Base-by-base conservation (phyloP, 345 rosid species). In the Pistacia atlantica region DNA sequence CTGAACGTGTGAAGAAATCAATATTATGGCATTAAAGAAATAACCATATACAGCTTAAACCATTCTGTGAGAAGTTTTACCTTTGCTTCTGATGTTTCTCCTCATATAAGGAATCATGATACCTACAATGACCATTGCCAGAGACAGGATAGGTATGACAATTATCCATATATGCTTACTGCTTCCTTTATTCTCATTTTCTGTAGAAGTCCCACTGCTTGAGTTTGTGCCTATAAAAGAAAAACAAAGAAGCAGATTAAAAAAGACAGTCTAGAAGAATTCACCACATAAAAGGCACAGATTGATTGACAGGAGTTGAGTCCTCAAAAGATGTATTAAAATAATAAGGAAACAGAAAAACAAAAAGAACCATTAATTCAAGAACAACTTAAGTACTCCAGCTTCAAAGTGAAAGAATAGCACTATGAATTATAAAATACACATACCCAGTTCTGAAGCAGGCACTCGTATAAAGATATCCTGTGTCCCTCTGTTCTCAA, bases 401-500 rank as follows among this genome's bases (percentile, higher is more conserved):
- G 16, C 55, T 4, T 14, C 1, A 0, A 51, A 54, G 57, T 54
- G 57, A 54, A 54, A 54, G 18, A 54, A 1, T 17, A 42, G 46
- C 16, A 54, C 18, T 3, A 54, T 54, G 20, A 14, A 42, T 42
- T 5, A 18, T 4, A 13, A 3, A 54, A 42, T 16, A 51, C 13
- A 51, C 55, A 51, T 51, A 51, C 55, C 55, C 4, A 75, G 18
- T 22, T 75, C 67, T 11, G 84, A 73, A 33, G 73, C 67, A 6
- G 72, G 33, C 48, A 82, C 35, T 33, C 79, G 60, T 22, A 82
- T 18, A 6, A 78, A 78, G 45, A 85, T 51, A 28, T 77, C 78
- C 22, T 83, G 86, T 22, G 55, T 51, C 55, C 77, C 81, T 2
- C 55, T 12, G 55, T 11, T 18, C 59, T 51, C 45, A 2, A 12